Evolutionary conservation across 805 yeast species (phyloP).

Genomic region (Lachancea nothofagi): DNA sequence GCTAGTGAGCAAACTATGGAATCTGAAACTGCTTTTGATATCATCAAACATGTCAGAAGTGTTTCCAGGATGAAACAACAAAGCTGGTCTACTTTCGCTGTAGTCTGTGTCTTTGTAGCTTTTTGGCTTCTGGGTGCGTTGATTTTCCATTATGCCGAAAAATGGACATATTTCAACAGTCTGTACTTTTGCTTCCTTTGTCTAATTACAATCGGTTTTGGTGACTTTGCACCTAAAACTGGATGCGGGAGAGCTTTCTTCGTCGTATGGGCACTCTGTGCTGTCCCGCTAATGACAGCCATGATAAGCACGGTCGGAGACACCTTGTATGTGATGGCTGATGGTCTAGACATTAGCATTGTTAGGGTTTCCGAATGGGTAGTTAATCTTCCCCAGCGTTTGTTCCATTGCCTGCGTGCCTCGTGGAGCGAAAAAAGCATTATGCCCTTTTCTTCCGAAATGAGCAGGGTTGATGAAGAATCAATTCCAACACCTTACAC

Average conservation of each 20-base stretch:
- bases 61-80: slow-evolving; percentile 38
- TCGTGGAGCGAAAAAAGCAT: neutral
- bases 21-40: slow-evolving; percentile 46
- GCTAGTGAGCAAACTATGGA: slow-evolving; percentile 26
- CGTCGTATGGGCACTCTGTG: slow-evolving; percentile 72
- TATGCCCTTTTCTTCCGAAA: too few relatives aligned
- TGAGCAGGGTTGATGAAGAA: neutral
- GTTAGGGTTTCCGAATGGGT: neutral
- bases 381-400: neutral
- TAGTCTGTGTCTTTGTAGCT: slow-evolving; percentile 41
- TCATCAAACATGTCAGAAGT: slow-evolving; percentile 49
- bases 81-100: slow-evolving; percentile 35
- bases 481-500: neutral
- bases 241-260: slow-evolving; percentile 69
- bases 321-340: slow-evolving; percentile 23
- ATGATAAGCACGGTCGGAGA: slow-evolving; percentile 71
- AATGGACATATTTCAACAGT: slow-evolving; percentile 65
- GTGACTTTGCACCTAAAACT: slow-evolving; percentile 60
- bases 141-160: slow-evolving; percentile 53
- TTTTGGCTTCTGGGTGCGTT: slow-evolving; percentile 75
- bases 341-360: slow-evolving; percentile 18
- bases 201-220: slow-evolving; percentile 80
- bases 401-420: neutral
- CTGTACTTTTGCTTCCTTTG: slow-evolving; percentile 75
- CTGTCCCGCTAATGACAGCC: slow-evolving; percentile 84